Evolutionary conservation across 768 basidiomycete species (phyloP), one percentile per base, ranked within the genome.

Genomic region (Clitopilus passeckerianus): DNA sequence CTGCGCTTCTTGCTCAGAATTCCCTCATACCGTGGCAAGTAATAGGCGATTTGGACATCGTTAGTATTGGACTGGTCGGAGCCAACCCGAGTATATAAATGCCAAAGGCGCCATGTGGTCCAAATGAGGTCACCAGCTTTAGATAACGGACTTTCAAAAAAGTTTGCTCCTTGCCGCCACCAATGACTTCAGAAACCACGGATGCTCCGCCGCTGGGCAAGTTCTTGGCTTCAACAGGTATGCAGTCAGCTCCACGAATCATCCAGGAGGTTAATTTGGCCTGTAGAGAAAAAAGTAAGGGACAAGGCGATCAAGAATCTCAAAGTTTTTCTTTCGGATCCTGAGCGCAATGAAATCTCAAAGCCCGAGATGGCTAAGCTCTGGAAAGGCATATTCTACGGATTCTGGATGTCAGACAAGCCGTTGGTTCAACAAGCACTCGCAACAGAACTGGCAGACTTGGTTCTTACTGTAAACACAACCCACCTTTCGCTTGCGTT

Each of bases 391-490:
- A 83, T 98, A 55, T 99, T 96, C 72, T 99, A 96, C 72, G 97
- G 96, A 70, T 98, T 95, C 74, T 99, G 96, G 95, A 98, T 98
- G 95, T 98, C 95, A 9, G 96, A 99, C 75, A 99, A 98, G 70
- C 95, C 95, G 4, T 81, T 95, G 8, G 91, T 98, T 7, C 96
- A 98, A 70, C 96, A 98, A 70, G 88, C 87, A 14, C 81, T 99
- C 15, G 93, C 96, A 0, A 78, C 81, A 15, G 91, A 95, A 65
- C 74, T 99, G 37, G 90, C 96, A 16, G 86, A 93, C 63, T 77
- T 98, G 37, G 67, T 95, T 5, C 74, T 98, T 53, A 81, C 78
- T 9, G 91, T 95, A 46, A 75, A 82, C 24, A 74, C 79, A 59
- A 74, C 79, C 1, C 60, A 77, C 22, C 75, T 85, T 43, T 84